Conservation (phyloP, 441 rosid species). For the Jatropha podagrica region DNA sequence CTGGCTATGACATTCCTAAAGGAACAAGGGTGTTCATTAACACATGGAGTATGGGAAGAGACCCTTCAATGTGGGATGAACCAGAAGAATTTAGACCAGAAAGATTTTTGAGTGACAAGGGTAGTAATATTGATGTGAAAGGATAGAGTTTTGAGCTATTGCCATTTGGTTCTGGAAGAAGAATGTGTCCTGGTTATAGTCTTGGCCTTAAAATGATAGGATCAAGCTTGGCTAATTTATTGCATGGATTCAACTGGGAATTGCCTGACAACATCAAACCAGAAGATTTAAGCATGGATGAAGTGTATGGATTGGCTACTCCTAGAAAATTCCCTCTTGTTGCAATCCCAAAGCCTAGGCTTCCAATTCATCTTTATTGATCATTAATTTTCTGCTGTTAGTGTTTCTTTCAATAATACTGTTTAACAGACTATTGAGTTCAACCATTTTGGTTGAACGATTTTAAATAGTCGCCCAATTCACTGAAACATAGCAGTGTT, state of each 20-base stretch:
- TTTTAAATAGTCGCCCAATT: no score
- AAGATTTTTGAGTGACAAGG: constrained; percentile 22
- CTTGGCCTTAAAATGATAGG: constrained; percentile 32
- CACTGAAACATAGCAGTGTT: no score
- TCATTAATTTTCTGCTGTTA: no score
- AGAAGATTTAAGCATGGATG: constrained; percentile 20
- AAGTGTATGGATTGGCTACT: not conserved
- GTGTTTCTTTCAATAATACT: not conserved
- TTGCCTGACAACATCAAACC: constrained; percentile 13
- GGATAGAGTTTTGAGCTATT: constrained; percentile 28
- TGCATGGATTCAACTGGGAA: constrained; percentile 37
- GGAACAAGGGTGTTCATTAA: constrained; percentile 30
- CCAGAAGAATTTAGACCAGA: constrained; percentile 32
- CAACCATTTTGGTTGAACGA: no score
- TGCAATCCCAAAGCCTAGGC: not conserved
- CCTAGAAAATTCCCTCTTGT: constrained; percentile 4
- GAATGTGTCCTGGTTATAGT: constrained; percentile 36
- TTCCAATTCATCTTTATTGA: not conserved
- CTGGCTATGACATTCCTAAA: constrained; percentile 23
- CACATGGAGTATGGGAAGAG: constrained; percentile 34
- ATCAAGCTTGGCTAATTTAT: constrained; percentile 25
- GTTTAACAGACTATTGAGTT: no score
- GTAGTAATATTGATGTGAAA: constrained; percentile 17
- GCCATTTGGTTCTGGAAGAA: constrained; percentile 42
- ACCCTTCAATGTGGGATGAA: constrained; percentile 25